A percentile compares a stretch with the other conserved stretches of the same genome.
phyloP scores from a whole-genome alignment of 768 basidiomycete species.

The Cystofilobasidium capitatum region DNA sequence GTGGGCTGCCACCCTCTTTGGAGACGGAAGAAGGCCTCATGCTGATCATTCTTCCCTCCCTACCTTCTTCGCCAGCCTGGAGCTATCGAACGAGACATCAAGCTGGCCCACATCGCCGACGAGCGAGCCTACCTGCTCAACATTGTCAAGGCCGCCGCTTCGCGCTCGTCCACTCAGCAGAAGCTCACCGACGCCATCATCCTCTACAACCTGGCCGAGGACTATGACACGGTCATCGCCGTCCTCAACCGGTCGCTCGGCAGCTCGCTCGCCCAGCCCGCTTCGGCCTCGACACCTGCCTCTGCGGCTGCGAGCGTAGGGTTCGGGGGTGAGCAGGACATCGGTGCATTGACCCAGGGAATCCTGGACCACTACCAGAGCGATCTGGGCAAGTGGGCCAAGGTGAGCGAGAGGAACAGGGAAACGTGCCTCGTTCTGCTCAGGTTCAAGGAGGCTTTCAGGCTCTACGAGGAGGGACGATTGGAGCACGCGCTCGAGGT shows the following conservation, averaged over 20 bases:
- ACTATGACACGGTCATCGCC: conserved; percentile 74
- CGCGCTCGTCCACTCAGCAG: conserved; percentile 70
- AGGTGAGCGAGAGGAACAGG: conserved; percentile 57
- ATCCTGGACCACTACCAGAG: conserved; percentile 65
- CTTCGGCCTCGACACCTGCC: conserved; percentile 15
- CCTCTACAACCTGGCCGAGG: conserved; percentile 86
- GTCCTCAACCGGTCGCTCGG: conserved; percentile 82
- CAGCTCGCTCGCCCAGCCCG: conserved; percentile 62
- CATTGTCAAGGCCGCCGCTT: conserved; percentile 74
- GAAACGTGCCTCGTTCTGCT: conserved; percentile 51
- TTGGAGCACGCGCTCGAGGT: conserved; percentile 76
- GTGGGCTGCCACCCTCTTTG: conserved; percentile 37
- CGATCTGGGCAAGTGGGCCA: conserved; percentile 51
- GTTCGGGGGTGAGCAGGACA: conserved; percentile 52
- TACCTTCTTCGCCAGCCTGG: conserved; percentile 53
- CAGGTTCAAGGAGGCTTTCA: conserved; percentile 69
- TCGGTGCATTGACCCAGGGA: conserved; percentile 40
- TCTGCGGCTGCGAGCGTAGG: conserved; percentile 55
- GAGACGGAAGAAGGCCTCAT: too few species aligned
- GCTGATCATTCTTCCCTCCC: background rate
- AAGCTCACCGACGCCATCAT: conserved; percentile 83
- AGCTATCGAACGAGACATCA: conserved; percentile 70
- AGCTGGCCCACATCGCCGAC: conserved; percentile 61
- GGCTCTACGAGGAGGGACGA: conserved; percentile 60
- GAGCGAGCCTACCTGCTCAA: conserved; percentile 62